phyloP scores from a whole-genome alignment of 176 grass and related monocot genomes.

The Tillandsia leiboldiana region DNA sequence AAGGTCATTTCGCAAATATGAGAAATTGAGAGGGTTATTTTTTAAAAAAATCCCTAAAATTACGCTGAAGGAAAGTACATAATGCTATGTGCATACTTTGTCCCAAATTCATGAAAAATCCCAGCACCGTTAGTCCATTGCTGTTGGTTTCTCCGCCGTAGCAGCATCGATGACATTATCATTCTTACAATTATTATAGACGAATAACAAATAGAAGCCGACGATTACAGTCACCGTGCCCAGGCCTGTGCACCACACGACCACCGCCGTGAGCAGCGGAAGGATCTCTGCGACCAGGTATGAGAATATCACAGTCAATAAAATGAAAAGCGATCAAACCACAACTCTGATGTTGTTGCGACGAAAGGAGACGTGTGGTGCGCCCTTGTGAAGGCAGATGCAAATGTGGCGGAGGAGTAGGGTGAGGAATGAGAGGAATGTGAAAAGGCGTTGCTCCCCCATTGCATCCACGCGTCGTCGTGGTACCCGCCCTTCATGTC shows the following conservation, averaged over 20 bases:
- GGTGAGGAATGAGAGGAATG: background rate
- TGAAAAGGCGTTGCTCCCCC: conserved; percentile 3
- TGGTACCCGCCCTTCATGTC: no score
- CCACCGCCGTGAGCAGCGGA: background rate
- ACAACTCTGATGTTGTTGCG: background rate
- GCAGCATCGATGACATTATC: no score
- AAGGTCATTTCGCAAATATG: no score
- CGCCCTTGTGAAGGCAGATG: conserved; percentile 3
- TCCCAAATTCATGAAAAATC: no score
- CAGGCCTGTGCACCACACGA: conserved; percentile 10
- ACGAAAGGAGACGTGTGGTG: background rate
- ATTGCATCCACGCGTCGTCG: no score
- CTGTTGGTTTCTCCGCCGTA: no score
- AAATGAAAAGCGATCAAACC: conserved; percentile 4
- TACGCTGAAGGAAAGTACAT: no score
- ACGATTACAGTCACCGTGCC: background rate
- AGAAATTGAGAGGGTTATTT: no score
- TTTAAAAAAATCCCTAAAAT: no score
- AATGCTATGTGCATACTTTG: no score
- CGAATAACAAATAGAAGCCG: conserved; percentile 2
- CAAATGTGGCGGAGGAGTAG: conserved; percentile 3
- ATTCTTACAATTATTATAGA: background rate
- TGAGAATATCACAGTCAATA: conserved; percentile 2
- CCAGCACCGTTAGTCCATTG: no score
- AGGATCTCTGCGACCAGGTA: conserved; percentile 13